A percentile compares a stretch with the other conserved stretches of the same genome.
These are phyloP conservation scores for Cryphonectria japonica DNA, from an alignment of 2,329 filamentous ascomycete genomes.

Conservation along the genomic window DNA sequence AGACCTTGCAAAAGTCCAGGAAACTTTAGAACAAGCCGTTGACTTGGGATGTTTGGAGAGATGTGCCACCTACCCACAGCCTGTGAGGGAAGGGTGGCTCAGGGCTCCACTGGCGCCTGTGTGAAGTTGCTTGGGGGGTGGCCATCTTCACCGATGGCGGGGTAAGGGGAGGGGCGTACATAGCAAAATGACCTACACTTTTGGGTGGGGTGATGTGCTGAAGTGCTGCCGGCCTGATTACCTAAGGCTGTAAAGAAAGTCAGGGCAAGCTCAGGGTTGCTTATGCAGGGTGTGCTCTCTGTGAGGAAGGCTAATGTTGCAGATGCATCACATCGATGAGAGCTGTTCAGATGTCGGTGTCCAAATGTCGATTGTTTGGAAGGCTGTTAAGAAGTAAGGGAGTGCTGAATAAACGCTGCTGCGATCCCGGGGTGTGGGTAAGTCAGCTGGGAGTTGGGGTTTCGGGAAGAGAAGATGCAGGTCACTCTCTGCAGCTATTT, in stretches of 20 bases:
- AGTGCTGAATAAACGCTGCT: neutral
- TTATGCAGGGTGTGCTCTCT: neutral
- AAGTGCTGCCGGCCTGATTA: neutral
- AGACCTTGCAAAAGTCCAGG: conserved; percentile 1
- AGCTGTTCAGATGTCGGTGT: neutral
- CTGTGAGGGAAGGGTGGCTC: neutral
- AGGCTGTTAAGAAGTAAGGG: neutral
- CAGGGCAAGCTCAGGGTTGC: neutral
- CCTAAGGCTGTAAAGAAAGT: neutral
- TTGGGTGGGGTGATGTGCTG: conserved; percentile 4
- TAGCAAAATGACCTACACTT: conserved; percentile 1
- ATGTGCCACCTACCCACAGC: neutral
- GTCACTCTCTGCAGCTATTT: neutral
- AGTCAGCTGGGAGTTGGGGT: neutral
- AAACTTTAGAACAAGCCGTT: neutral
- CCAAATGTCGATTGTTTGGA: neutral
- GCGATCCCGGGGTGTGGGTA: neutral
- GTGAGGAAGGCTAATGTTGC: neutral
- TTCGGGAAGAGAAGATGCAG: neutral
- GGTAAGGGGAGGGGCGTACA: conserved; percentile 4
- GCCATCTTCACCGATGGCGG: neutral
- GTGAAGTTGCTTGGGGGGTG: conserved; percentile 12
- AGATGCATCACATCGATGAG: neutral
- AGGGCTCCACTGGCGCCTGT: neutral
- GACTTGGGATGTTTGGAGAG: conserved; percentile 1